phyloP scores from a whole-genome alignment of 768 basidiomycete genomes.

The Amanita rubescens region DNA sequence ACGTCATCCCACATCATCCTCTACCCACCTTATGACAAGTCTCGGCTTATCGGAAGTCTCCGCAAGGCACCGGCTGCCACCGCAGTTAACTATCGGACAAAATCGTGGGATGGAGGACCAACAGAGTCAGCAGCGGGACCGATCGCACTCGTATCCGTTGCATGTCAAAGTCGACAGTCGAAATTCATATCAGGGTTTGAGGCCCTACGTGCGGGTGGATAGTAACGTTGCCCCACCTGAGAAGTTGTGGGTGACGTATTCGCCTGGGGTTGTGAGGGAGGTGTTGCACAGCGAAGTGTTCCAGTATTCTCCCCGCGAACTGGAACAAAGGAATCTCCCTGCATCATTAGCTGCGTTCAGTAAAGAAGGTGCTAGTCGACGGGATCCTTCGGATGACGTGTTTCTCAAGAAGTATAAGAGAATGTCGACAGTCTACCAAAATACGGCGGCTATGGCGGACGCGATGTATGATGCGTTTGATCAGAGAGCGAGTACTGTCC shows the following conservation, averaged over 20 bases:
- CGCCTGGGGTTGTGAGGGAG: slow-evolving; percentile 37
- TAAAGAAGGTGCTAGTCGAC: slow-evolving; percentile 9
- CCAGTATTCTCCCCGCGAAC: slow-evolving; percentile 34
- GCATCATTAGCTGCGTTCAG: slow-evolving; percentile 8
- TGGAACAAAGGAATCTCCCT: not conserved
- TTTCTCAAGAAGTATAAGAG: slow-evolving; percentile 10
- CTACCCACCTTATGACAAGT: slow-evolving; percentile 8
- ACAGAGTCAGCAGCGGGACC: not conserved
- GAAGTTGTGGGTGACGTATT: slow-evolving; percentile 47
- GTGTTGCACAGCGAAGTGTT: slow-evolving; percentile 34
- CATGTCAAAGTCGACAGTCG: slow-evolving; percentile 19
- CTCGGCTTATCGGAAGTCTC: slow-evolving; percentile 20
- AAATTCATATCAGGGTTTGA: not conserved
- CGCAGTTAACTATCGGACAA: slow-evolving; percentile 22
- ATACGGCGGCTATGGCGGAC: slow-evolving; percentile 50
- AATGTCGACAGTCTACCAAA: slow-evolving; percentile 30
- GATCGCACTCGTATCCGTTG: slow-evolving; percentile 9
- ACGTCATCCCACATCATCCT: slow-evolving; percentile 23
- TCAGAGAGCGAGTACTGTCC: not conserved
- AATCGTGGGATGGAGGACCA: not conserved
- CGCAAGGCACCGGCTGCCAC: slow-evolving; percentile 28
- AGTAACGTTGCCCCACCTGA: slow-evolving; percentile 32
- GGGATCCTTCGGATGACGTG: not conserved
- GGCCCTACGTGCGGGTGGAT: slow-evolving; percentile 17
- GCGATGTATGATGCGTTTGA: slow-evolving; percentile 18